phyloP scores from a whole-genome alignment of 2,329 filamentous ascomycete species.

The Phymatotrichopsis omnivora region DNA sequence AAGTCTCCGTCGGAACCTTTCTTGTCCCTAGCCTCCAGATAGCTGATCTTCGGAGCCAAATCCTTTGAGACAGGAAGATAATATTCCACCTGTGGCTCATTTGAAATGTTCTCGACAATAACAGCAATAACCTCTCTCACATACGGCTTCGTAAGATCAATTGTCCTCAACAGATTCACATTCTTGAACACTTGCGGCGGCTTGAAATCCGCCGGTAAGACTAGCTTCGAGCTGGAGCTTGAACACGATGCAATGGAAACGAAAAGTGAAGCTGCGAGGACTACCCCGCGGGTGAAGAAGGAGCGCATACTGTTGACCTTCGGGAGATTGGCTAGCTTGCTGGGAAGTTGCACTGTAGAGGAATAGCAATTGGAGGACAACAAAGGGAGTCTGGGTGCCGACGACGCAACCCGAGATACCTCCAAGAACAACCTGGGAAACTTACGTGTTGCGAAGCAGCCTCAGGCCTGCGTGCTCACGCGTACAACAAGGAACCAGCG shows the following conservation, averaged over 20 bases:
- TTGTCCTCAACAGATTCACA: conserved; percentile 75
- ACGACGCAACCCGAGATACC: conserved; percentile 7
- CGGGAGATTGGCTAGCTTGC: background rate
- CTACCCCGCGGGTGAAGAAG: conserved; percentile 18
- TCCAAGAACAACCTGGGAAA: conserved; percentile 7
- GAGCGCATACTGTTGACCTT: conserved; percentile 13
- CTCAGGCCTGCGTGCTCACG: background rate
- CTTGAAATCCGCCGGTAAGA: conserved; percentile 40
- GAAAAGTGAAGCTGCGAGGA: conserved; percentile 13
- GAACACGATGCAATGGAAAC: conserved; percentile 7
- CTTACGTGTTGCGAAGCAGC: conserved; percentile 23
- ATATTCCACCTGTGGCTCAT: conserved; percentile 74
- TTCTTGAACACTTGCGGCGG: conserved; percentile 84
- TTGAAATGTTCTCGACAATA: conserved; percentile 79
- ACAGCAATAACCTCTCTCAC: conserved; percentile 85
- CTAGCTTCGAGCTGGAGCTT: conserved; percentile 2
- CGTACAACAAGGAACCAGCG: conserved; percentile 14
- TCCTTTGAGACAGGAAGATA: conserved; percentile 75
- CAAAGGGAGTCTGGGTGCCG: conserved; percentile 12
- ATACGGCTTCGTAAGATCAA: conserved; percentile 90
- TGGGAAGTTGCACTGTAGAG: background rate
- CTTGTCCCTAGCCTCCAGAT: conserved; percentile 85
- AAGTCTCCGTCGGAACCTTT: conserved; percentile 65
- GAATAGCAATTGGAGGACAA: conserved; percentile 2
- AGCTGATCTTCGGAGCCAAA: conserved; percentile 67